A percentile compares a stretch with the other conserved stretches of the same genome.
Evolutionary conservation across 495 filamentous ascomycete species (phyloP).

Genomic region (Darksidea phi): DNA sequence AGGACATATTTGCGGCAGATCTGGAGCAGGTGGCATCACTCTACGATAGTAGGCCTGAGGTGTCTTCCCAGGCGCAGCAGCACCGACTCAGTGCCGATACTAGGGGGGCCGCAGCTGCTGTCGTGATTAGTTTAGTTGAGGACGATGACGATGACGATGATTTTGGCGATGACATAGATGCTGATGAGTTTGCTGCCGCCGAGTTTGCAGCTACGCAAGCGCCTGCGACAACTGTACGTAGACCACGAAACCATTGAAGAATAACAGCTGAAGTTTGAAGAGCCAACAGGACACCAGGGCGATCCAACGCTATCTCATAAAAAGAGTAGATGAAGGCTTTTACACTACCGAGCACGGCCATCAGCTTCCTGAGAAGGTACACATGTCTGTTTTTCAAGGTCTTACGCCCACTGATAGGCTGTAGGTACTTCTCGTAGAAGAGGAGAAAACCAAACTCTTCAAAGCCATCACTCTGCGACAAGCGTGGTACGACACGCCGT

Average conservation of each 20-base stretch:
- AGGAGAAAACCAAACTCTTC: conserved; percentile 62
- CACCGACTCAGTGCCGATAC: background rate
- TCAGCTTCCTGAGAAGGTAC: conserved; percentile 68
- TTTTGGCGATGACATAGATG: conserved; percentile 60
- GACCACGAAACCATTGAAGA: conserved; percentile 11
- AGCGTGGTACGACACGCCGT: conserved; percentile 79
- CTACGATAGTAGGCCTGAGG: conserved; percentile 48
- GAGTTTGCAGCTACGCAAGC: conserved; percentile 55
- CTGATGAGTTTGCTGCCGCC: conserved; percentile 55
- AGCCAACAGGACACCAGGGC: conserved; percentile 55
- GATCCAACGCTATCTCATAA: conserved; percentile 80
- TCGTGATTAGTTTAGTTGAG: conserved; percentile 20
- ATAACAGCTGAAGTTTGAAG: conserved; percentile 39
- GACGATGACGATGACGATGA: conserved; percentile 43
- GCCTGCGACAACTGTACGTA: conserved; percentile 40
- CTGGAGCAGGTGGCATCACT: conserved; percentile 57
- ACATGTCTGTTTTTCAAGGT: background rate
- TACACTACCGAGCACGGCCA: conserved; percentile 63
- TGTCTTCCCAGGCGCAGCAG: background rate
- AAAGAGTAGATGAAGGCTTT: conserved; percentile 63
- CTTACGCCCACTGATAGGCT: background rate
- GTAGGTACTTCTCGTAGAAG: conserved; percentile 75
- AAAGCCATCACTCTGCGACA: conserved; percentile 76
- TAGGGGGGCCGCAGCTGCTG: background rate
- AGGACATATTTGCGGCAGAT: conserved; percentile 50